Percentiles rank a stretch among this genome's conserved stretches.
Conservation (phyloP, 768 basidiomycete species). For the Mycena kentingensis region DNA sequence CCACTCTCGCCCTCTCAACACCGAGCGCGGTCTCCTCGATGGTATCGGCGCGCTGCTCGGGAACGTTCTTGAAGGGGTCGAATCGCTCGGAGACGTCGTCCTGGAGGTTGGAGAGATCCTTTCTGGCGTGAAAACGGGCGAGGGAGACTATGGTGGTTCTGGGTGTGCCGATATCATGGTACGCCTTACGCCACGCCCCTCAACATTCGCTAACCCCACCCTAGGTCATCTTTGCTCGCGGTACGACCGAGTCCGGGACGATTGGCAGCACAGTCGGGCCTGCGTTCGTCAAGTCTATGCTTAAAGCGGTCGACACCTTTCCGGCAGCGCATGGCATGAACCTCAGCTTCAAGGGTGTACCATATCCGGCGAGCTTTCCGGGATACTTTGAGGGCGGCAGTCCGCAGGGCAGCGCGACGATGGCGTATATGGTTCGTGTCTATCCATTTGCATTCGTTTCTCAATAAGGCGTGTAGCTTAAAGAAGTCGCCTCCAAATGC, state of each 20-base stretch:
- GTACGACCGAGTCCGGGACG: slow-evolving; percentile 36
- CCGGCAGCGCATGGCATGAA: slow-evolving; percentile 28
- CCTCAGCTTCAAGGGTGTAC: slow-evolving; percentile 38
- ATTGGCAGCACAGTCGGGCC: slow-evolving; percentile 43
- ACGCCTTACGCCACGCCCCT: too few relatives aligned
- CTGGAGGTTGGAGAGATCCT: too few relatives aligned
- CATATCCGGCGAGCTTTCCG: slow-evolving; percentile 37
- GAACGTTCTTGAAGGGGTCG: too few relatives aligned
- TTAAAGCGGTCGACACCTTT: slow-evolving; percentile 25
- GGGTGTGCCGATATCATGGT: too few relatives aligned
- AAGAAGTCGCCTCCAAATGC: neutral
- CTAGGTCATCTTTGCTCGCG: slow-evolving; percentile 40
- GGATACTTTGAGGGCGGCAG: slow-evolving; percentile 43
- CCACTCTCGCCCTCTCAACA: too few relatives aligned
- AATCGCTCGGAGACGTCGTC: too few relatives aligned
- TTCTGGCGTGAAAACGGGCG: too few relatives aligned
- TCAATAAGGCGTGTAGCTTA: slow-evolving; percentile 3
- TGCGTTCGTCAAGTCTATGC: slow-evolving; percentile 27
- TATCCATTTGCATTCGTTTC: slow-evolving; percentile 6
- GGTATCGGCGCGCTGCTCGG: too few relatives aligned
- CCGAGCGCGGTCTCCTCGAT: too few relatives aligned
- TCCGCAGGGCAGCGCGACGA: slow-evolving; percentile 35
- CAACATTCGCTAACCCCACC: too few relatives aligned
- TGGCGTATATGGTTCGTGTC: slow-evolving; percentile 34
- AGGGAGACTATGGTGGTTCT: too few relatives aligned